Evolutionary conservation across 257 asterid species (phyloP).

Genomic region (Pogostemon cablin): DNA sequence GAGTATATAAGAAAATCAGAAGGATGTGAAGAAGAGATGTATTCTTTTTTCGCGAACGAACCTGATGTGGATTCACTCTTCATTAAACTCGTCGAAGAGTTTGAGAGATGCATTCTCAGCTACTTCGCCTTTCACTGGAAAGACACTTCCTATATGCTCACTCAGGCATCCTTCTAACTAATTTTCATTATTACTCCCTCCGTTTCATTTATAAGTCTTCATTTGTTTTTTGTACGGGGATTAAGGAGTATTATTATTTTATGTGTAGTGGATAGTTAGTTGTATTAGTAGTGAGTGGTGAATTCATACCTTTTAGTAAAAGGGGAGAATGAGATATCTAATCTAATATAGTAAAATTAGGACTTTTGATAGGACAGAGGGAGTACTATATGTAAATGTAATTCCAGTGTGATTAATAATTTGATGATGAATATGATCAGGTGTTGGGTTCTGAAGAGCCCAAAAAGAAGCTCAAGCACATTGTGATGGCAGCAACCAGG

Average conservation of each 20-base stretch:
- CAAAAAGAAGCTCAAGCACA: slow-evolving; percentile 77
- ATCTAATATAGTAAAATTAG: no score
- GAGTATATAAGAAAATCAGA: slow-evolving; percentile 77
- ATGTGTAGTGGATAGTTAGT: no score
- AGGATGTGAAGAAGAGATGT: slow-evolving; percentile 81
- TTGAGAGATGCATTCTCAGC: slow-evolving; percentile 86
- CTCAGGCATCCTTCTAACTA: slow-evolving; percentile 57
- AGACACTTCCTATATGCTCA: slow-evolving; percentile 74
- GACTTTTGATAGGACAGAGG: background rate
- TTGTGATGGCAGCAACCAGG: slow-evolving; percentile 96
- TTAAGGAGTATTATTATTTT: no score
- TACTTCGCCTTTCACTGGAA: slow-evolving; percentile 94
- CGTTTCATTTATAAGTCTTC: no score
- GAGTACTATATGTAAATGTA: no score
- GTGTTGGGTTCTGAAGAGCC: slow-evolving; percentile 80
- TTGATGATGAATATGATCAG: slow-evolving; percentile 39
- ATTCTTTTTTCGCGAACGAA: slow-evolving; percentile 63
- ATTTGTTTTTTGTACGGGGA: no score
- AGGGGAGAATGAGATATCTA: no score
- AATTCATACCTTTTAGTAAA: no score
- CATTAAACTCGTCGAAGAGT: slow-evolving; percentile 83
- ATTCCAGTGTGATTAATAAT: no score
- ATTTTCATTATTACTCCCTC: background rate
- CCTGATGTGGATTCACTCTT: slow-evolving; percentile 85
- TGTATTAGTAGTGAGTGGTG: no score